These are phyloP conservation scores for Gracilariopsis chorda DNA, from an alignment of 23 red algal genomes.

Conservation along the genomic window DNA sequence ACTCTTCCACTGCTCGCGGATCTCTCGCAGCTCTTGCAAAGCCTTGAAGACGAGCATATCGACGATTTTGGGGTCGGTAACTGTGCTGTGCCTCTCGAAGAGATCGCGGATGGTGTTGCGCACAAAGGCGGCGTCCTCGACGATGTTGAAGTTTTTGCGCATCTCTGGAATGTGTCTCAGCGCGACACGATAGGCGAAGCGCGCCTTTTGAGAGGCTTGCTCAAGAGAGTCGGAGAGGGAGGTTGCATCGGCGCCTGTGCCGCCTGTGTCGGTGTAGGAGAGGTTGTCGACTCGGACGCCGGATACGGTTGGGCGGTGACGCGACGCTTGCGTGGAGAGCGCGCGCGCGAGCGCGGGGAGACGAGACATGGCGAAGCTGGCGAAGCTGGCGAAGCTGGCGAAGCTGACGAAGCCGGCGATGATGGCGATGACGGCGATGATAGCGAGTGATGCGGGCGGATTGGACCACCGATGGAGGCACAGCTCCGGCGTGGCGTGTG, in stretches of 20 bases:
- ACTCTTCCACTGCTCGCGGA: slow-evolving; percentile 90
- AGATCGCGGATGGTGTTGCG: slow-evolving; percentile 49
- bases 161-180: slow-evolving; percentile 76
- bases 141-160: slow-evolving; percentile 76
- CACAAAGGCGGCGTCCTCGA: slow-evolving; percentile 61
- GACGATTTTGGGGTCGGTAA: slow-evolving; percentile 76
- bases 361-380: background rate
- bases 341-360: slow-evolving; percentile 21
- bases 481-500: too few relatives aligned
- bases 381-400: too few relatives aligned
- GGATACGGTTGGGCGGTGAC: background rate
- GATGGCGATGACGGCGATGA: too few relatives aligned
- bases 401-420: too few relatives aligned
- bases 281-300: slow-evolving; percentile 16
- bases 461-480: too few relatives aligned
- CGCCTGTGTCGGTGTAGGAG: slow-evolving; percentile 86
- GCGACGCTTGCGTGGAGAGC: background rate
- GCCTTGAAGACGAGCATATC: slow-evolving; percentile 97
- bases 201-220: slow-evolving; percentile 58
- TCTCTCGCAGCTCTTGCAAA: slow-evolving; percentile 83
- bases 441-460: too few relatives aligned
- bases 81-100: slow-evolving; percentile 65
- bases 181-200: slow-evolving; percentile 59
- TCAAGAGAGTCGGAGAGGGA: slow-evolving; percentile 55
- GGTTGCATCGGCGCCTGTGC: slow-evolving; percentile 71